phyloP scores from a whole-genome alignment of 257 asterid genomes.

The Orobanche coerulescens region DNA sequence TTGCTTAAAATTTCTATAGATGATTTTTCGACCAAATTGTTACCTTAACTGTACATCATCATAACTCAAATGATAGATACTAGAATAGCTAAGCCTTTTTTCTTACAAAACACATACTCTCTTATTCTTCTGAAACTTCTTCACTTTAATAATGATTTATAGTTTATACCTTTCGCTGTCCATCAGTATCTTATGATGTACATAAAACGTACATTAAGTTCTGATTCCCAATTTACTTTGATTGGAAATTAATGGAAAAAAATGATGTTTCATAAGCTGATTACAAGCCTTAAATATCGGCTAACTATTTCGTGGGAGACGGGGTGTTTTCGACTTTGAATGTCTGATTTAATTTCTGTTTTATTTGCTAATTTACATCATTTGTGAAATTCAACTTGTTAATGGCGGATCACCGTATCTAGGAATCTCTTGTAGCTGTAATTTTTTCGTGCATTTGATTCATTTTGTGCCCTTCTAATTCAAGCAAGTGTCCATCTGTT shows the following conservation, averaged over 20 bases:
- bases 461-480: neutral
- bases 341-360: neutral
- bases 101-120: too few species aligned
- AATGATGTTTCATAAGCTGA: neutral
- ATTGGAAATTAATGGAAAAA: neutral
- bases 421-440: neutral
- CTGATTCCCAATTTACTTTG: neutral
- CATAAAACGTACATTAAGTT: neutral
- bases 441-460: slow-evolving; percentile 10
- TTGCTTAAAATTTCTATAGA: neutral
- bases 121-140: neutral
- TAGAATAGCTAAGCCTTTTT: too few species aligned
- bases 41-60: neutral
- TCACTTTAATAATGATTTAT: neutral
- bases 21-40: neutral
- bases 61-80: too few species aligned
- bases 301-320: neutral
- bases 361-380: neutral
- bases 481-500: neutral
- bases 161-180: neutral
- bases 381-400: neutral
- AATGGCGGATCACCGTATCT: neutral
- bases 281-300: neutral
- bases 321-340: neutral
- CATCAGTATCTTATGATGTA: neutral